Conservation (phyloP, 2,329 filamentous ascomycete genomes). For the Xylariomycetidae sp. region DNA sequence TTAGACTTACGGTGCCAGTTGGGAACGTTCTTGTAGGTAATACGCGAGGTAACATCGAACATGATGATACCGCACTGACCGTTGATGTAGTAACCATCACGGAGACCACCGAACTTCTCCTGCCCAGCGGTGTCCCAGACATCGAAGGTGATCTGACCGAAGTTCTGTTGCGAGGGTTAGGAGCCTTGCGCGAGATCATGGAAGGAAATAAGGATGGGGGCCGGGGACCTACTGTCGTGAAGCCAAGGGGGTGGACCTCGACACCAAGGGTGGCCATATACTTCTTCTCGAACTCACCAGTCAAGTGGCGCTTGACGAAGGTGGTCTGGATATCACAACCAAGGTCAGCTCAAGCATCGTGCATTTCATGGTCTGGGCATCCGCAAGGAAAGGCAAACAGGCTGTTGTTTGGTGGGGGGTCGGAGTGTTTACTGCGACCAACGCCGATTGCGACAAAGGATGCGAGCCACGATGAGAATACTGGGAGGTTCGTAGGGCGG, state of each 20-base stretch:
- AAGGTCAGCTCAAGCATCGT: conserved; percentile 13
- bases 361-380: conserved; percentile 9
- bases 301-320: conserved; percentile 99
- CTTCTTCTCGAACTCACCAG: conserved; percentile 99
- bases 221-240: conserved; percentile 78
- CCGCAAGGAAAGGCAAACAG: conserved; percentile 22
- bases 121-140: conserved; percentile 99
- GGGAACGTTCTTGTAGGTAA: conserved; percentile 99
- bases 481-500: conserved; percentile 4
- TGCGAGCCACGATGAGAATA: conserved; percentile 5
- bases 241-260: conserved; percentile 96
- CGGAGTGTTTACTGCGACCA: conserved; percentile 7
- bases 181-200: conserved; percentile 16
- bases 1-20: conserved; percentile 99
- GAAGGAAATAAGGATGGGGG: conserved; percentile 4
- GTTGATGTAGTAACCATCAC: conserved; percentile 99
- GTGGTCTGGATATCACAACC: conserved; percentile 77
- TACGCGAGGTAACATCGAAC: conserved; percentile 99
- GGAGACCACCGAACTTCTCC: conserved; percentile 99
- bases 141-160: conserved; percentile 95
- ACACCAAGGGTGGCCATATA: conserved; percentile 99
- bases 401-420: conserved; percentile 15
- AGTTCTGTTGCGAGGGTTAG: conserved; percentile 57
- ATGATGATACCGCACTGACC: conserved; percentile 99
- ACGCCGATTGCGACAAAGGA: conserved; percentile 3